A percentile compares a stretch with the other conserved stretches of the same genome.
phyloP scores from a whole-genome alignment of 75 land plant genomes.

The Larix kaempferi region DNA sequence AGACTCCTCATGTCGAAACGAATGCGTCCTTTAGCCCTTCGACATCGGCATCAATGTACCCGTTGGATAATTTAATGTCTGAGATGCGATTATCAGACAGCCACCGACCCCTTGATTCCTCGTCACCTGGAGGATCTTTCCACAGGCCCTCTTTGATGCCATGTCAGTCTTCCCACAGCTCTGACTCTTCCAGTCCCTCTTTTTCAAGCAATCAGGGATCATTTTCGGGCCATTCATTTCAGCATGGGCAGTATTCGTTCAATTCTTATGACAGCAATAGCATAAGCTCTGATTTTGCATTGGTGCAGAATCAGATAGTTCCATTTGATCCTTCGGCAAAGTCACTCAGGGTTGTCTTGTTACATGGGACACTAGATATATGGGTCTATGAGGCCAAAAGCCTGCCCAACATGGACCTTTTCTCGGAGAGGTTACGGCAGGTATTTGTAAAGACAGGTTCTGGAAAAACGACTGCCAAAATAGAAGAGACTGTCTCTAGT shows the following conservation, averaged over 20 bases:
- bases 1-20: background rate
- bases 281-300: background rate
- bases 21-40: background rate
- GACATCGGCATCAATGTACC: background rate
- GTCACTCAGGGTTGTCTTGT: conserved; percentile 40
- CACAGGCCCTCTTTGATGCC: background rate
- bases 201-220: background rate
- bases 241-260: conserved; percentile 2
- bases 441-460: conserved; percentile 31
- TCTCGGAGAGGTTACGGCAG: conserved; percentile 56
- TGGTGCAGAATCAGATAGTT: conserved; percentile 1
- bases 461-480: conserved; percentile 16
- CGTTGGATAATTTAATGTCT: background rate
- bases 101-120: background rate
- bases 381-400: conserved; percentile 53
- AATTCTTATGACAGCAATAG: background rate
- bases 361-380: conserved; percentile 78
- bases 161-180: background rate
- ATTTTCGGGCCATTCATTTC: conserved; percentile 4
- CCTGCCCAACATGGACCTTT: conserved; percentile 87
- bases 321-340: background rate
- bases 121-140: conserved; percentile 4
- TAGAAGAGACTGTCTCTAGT: conserved; percentile 8
- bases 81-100: background rate
- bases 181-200: conserved; percentile 1